Evolutionary conservation across 2,329 filamentous ascomycete species (phyloP), one percentile per base, ranked within the genome.

Genomic region (Pleomassaria siparia): DNA sequence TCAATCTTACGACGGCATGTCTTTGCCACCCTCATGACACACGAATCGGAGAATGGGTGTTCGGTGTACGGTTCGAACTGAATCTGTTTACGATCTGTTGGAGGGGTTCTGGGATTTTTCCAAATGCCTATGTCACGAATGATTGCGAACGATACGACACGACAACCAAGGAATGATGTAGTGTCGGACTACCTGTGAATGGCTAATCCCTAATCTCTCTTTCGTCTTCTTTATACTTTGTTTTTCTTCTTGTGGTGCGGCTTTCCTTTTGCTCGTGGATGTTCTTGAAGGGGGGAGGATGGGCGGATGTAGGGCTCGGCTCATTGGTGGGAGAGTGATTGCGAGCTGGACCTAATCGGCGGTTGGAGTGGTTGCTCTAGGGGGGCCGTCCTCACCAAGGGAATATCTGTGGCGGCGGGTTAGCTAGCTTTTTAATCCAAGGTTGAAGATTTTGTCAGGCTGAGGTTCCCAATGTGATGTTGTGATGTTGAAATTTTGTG

Each of bases 151-250:
- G 25, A 33, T 22, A 26, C 40, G 26, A 40, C 4, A 30, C 29
- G 15, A 5, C 15, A 37, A 25, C 37, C 24, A 25, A 41, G 21
- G 25, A 42, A 20, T 37, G 42, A 29, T 30, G 43, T 41, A 21
- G n/a, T n/a, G n/a, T n/a, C n/a, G n/a, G n/a, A n/a, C n/a, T n/a
- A n/a, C n/a, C 21, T 41, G 43, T 40, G 42, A 42, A 49, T 44
- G 47, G 47, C 43, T 49, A 49, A 49, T 49, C 43, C 47, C 35
- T 49, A 49, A 49, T 49, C 37, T 28, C 13, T 37, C 20, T 15
- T 37, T 37, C 15, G 9, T 32, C 25, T 26, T 26, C 25, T 26
- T 26, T n/a, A n/a, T n/a, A n/a, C n/a, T n/a, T n/a, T n/a, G n/a
- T 37, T 37, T 37, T 10, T 22, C 16, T 35, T 35, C 32, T 35